These are phyloP conservation scores for Gypsophila paniculata DNA, from an alignment of 179 eudicot genomes.

Conservation along the genomic window DNA sequence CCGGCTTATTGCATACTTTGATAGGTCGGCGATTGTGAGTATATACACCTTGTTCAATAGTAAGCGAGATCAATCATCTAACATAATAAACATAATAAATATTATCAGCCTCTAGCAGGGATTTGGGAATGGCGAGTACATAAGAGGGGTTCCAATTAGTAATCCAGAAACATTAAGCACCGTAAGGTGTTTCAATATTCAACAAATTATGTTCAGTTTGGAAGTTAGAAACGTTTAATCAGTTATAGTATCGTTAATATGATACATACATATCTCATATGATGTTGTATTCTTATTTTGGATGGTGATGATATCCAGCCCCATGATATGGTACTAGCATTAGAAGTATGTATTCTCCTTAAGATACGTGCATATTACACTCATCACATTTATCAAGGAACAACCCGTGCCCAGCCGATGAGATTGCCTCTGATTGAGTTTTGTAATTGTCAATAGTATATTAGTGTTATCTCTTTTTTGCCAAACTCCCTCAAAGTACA, in stretches of 20 bases:
- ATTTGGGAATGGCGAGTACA: neutral
- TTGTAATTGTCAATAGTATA: neutral
- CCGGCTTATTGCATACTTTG: neutral
- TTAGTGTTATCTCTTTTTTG: too few relatives aligned
- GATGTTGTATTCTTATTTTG: neutral
- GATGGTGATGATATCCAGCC: neutral
- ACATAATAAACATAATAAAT: too few relatives aligned
- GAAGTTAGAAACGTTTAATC: neutral
- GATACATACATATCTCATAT: neutral
- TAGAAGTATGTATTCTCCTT: neutral
- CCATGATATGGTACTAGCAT: neutral
- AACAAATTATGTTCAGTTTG: neutral
- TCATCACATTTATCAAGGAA: slow-evolving; percentile 1
- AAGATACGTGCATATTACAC: neutral
- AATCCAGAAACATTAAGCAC: neutral
- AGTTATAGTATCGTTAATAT: neutral
- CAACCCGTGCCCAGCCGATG: neutral
- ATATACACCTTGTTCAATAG: neutral
- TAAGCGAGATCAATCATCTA: neutral
- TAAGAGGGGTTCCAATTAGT: neutral
- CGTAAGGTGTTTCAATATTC: neutral
- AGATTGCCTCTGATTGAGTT: neutral
- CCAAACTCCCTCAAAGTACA: too few relatives aligned
- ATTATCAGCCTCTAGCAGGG: too few relatives aligned
- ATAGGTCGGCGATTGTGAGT: neutral